phyloP scores from a whole-genome alignment of 2,329 filamentous ascomycete species.

The Chrysosporium keratinophilum region DNA sequence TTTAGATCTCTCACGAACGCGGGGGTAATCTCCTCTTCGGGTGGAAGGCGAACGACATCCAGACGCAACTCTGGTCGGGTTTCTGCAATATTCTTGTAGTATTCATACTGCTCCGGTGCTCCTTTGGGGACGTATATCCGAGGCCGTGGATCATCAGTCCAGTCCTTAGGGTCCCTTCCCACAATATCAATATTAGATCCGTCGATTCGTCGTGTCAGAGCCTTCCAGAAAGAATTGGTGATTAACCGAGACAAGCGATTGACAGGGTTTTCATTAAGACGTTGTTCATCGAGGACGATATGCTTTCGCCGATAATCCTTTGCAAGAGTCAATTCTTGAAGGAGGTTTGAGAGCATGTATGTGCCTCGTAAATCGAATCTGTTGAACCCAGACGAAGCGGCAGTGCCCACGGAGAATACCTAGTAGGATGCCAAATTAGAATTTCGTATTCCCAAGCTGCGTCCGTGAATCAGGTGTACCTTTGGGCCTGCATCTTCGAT shows the following conservation, averaged over 20 bases:
- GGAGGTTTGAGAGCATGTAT: constrained; percentile 92
- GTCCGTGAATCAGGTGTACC: constrained; percentile 38
- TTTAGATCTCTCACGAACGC: constrained; percentile 77
- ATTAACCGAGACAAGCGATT: constrained; percentile 78
- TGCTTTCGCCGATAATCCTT: constrained; percentile 82
- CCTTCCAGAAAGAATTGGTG: constrained; percentile 83
- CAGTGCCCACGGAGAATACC: constrained; percentile 75
- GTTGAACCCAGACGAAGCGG: constrained; percentile 74
- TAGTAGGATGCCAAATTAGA: constrained; percentile 25
- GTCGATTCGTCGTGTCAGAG: constrained; percentile 80
- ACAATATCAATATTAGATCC: constrained; percentile 68
- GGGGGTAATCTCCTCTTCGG: constrained; percentile 58
- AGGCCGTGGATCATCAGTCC: constrained; percentile 79
- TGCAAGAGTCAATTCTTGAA: constrained; percentile 88
- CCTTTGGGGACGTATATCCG: constrained; percentile 83
- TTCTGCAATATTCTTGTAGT: constrained; percentile 70
- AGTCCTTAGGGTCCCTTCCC: constrained; percentile 85
- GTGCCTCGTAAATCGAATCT: constrained; percentile 86
- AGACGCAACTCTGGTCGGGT: constrained; percentile 73
- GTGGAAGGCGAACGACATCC: constrained; percentile 69
- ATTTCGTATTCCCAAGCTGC: constrained; percentile 15
- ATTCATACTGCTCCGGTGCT: constrained; percentile 77
- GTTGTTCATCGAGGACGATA: constrained; percentile 81
- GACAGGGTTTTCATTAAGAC: constrained; percentile 91
- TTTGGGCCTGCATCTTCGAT: constrained; percentile 94